These are phyloP conservation scores for Citrus glauca DNA, from an alignment of 345 rosid genomes.

Conservation along the genomic window DNA sequence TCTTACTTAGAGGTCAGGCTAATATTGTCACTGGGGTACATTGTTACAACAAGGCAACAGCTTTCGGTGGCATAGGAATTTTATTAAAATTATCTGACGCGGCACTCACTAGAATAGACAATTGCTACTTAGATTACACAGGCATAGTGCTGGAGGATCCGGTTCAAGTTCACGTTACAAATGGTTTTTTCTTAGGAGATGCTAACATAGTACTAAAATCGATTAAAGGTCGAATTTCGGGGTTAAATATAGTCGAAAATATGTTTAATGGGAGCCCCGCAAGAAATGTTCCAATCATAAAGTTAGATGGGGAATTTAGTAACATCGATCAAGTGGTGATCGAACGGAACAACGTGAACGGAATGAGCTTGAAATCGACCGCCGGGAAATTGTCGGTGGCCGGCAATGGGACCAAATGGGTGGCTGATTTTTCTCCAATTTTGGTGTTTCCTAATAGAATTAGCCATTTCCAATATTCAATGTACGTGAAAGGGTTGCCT, in stretches of 20 bases:
- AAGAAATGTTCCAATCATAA: slow-evolving; percentile 35
- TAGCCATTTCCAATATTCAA: slow-evolving; percentile 55
- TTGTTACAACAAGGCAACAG: slow-evolving; percentile 70
- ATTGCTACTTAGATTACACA: slow-evolving; percentile 68
- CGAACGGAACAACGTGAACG: slow-evolving; percentile 48
- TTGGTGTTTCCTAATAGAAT: slow-evolving; percentile 59
- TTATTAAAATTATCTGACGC: slow-evolving; percentile 31
- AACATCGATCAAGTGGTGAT: slow-evolving; percentile 55
- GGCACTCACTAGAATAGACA: slow-evolving; percentile 49
- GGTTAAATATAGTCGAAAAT: slow-evolving; percentile 50
- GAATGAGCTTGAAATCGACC: slow-evolving; percentile 59
- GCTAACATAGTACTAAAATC: slow-evolving; percentile 48
- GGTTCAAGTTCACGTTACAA: slow-evolving; percentile 56
- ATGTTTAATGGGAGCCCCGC: slow-evolving; percentile 44
- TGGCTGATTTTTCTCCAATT: slow-evolving; percentile 50
- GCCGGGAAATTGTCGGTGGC: slow-evolving; percentile 37
- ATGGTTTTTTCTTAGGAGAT: slow-evolving; percentile 62
- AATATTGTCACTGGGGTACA: slow-evolving; percentile 66
- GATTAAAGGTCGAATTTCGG: slow-evolving; percentile 41
- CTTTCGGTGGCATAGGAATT: slow-evolving; percentile 64
- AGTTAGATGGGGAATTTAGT: slow-evolving; percentile 50
- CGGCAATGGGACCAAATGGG: slow-evolving; percentile 60
- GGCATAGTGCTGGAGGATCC: slow-evolving; percentile 60
- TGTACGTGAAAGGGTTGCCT: slow-evolving; percentile 19
- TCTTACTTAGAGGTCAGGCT: slow-evolving; percentile 48